Percentiles rank a stretch among this genome's conserved stretches.
Conservation (phyloP, 495 filamentous ascomycete genomes). For the Melanomma pulvis-pyrius region DNA sequence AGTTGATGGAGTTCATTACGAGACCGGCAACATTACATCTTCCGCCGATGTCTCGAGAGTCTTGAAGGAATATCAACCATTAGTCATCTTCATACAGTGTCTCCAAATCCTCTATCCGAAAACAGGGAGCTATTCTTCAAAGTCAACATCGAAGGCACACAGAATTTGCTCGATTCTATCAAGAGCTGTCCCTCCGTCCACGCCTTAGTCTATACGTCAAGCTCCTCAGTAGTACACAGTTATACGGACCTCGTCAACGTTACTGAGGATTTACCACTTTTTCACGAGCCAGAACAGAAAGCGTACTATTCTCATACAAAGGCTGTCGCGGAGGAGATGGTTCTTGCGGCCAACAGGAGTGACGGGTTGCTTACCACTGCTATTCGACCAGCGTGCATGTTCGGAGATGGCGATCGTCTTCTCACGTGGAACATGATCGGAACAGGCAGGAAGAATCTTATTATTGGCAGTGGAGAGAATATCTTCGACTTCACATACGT, state of each 20-base stretch:
- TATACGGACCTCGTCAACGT: conserved; percentile 1
- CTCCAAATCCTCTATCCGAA: background rate
- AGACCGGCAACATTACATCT: conserved; percentile 1
- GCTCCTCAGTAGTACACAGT: conserved; percentile 24
- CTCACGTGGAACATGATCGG: conserved; percentile 1
- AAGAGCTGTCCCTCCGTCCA: conserved; percentile 2
- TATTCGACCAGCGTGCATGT: conserved; percentile 17
- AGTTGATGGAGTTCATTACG: conserved; percentile 2
- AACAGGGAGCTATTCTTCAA: background rate
- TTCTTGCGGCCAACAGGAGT: conserved; percentile 12
- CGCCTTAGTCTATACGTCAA: conserved; percentile 28
- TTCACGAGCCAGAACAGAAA: conserved; percentile 12
- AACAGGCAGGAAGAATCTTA: background rate
- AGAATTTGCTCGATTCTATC: conserved; percentile 6
- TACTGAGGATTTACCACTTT: conserved; percentile 4
- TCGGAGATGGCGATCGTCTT: conserved; percentile 14
- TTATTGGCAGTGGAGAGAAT: conserved; percentile 8
- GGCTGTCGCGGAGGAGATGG: conserved; percentile 17
- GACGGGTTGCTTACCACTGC: conserved; percentile 4
- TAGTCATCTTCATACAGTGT: conserved; percentile 26
- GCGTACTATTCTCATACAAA: conserved; percentile 28
- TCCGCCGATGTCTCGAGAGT: background rate
- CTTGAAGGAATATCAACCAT: conserved; percentile 1
- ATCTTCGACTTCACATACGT: conserved; percentile 18
- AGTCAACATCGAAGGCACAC: conserved; percentile 26